phyloP scores from a whole-genome alignment of 495 filamentous ascomycete genomes.

The Aspergillus carlsbadensis region DNA sequence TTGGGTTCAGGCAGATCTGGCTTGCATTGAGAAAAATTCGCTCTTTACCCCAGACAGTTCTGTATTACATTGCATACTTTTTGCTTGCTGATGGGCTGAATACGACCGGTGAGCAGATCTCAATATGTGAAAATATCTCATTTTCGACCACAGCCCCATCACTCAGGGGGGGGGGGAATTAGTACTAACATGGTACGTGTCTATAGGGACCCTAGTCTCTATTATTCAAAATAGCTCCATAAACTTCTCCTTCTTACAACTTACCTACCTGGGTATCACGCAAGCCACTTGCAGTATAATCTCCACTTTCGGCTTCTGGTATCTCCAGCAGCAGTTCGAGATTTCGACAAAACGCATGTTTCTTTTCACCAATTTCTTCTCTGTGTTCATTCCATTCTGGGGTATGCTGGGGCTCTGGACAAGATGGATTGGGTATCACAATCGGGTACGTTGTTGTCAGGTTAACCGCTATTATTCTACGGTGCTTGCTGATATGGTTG shows the following conservation, averaged over 20 bases:
- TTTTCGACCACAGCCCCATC: no score
- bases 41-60: constrained; percentile 44
- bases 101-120: constrained; percentile 47
- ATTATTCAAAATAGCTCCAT: constrained; percentile 50
- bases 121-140: no score
- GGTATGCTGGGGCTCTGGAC: constrained; percentile 53
- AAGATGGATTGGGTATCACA: constrained; percentile 44
- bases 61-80: constrained; percentile 49
- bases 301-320: constrained; percentile 53
- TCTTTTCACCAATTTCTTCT: constrained; percentile 49
- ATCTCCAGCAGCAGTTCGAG: constrained; percentile 48
- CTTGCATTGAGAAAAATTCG: constrained; percentile 42
- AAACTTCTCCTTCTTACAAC: constrained; percentile 48
- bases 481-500: not conserved
- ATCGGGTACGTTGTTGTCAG: constrained; percentile 27
- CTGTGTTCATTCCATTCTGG: constrained; percentile 49
- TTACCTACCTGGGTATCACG: constrained; percentile 49
- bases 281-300: constrained; percentile 44
- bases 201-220: constrained; percentile 39
- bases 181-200: not conserved
- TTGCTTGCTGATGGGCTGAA: constrained; percentile 51
- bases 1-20: constrained; percentile 49
- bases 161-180: not conserved
- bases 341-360: constrained; percentile 52
- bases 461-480: no score